phyloP scores from a whole-genome alignment of 2,329 filamentous ascomycete genomes.

The Xylaria sp. region DNA sequence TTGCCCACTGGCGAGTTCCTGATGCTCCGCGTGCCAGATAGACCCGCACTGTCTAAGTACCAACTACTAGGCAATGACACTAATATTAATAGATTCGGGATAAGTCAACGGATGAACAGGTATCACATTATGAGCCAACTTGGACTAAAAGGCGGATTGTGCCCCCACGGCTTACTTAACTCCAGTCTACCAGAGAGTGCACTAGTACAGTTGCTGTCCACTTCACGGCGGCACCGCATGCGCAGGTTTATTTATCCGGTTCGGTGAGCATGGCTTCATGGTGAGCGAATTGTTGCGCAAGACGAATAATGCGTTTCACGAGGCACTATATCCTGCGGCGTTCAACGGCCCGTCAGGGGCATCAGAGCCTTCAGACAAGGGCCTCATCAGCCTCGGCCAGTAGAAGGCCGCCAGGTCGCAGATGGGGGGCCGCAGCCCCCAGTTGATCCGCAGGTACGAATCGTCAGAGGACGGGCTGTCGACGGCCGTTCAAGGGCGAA shows the following conservation, averaged over 20 bases:
- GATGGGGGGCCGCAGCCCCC: slow-evolving; percentile 27
- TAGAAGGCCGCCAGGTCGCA: slow-evolving; percentile 34
- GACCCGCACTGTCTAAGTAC: neutral
- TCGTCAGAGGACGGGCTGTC: slow-evolving; percentile 19
- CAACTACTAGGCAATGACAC: neutral
- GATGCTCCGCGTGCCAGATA: neutral
- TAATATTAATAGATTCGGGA: slow-evolving; percentile 9
- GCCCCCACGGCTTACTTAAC: slow-evolving; percentile 26
- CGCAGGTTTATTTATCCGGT: slow-evolving; percentile 20
- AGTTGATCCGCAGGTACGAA: slow-evolving; percentile 36
- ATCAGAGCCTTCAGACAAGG: slow-evolving; percentile 15
- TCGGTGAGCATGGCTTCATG: slow-evolving; percentile 27
- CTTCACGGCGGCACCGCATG: slow-evolving; percentile 7
- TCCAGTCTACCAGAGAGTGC: neutral
- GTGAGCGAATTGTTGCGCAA: slow-evolving; percentile 30
- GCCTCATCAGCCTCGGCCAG: slow-evolving; percentile 26
- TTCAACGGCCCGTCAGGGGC: slow-evolving; percentile 12
- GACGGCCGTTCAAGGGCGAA: neutral
- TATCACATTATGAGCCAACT: neutral
- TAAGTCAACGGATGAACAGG: slow-evolving; percentile 15
- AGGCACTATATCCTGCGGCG: slow-evolving; percentile 4
- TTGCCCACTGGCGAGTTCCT: too few species aligned
- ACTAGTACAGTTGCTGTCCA: neutral
- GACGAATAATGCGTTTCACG: slow-evolving; percentile 25
- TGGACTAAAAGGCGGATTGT: neutral